phyloP scores from a whole-genome alignment of 1,284 basidiomycete species.

The Irpex sp. region DNA sequence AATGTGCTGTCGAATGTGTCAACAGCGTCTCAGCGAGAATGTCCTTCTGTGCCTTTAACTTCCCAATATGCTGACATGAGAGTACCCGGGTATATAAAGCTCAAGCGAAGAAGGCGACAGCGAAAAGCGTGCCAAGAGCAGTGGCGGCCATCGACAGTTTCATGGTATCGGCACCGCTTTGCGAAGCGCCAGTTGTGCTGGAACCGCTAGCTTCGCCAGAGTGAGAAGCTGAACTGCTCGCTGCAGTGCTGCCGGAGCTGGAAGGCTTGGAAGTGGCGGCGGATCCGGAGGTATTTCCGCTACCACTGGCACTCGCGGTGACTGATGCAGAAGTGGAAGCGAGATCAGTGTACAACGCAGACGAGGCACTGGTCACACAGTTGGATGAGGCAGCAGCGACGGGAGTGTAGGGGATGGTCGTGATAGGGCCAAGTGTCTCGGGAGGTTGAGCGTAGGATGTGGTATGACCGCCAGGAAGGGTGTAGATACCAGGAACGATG shows the following conservation, averaged over 20 bases:
- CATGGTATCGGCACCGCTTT: slow-evolving; percentile 31
- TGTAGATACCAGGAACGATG: slow-evolving; percentile 55
- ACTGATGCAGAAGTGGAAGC: slow-evolving; percentile 30
- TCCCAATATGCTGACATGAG: too few relatives aligned
- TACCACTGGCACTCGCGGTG: slow-evolving; percentile 18
- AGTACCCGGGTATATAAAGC: too few relatives aligned
- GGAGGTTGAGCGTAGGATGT: slow-evolving; percentile 57
- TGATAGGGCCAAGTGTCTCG: slow-evolving; percentile 53
- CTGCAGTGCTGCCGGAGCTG: slow-evolving; percentile 8
- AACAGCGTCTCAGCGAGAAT: too few relatives aligned
- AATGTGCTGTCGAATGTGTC: too few relatives aligned
- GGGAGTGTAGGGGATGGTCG: slow-evolving; percentile 59
- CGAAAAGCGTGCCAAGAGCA: slow-evolving; percentile 39
- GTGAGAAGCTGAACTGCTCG: slow-evolving; percentile 19
- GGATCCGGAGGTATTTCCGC: slow-evolving; percentile 16
- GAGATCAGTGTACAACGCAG: slow-evolving; percentile 44
- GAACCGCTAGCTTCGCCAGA: slow-evolving; percentile 12
- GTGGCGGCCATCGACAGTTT: slow-evolving; percentile 36
- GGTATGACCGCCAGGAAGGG: slow-evolving; percentile 34
- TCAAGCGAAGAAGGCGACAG: slow-evolving; percentile 51
- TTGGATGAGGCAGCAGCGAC: slow-evolving; percentile 56
- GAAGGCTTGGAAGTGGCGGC: slow-evolving; percentile 5
- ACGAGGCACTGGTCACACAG: slow-evolving; percentile 55
- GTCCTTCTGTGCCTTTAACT: too few relatives aligned
- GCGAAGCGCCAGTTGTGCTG: slow-evolving; percentile 18